phyloP scores from a whole-genome alignment of 2,329 filamentous ascomycete genomes.

The Epicoccum sorghinum region DNA sequence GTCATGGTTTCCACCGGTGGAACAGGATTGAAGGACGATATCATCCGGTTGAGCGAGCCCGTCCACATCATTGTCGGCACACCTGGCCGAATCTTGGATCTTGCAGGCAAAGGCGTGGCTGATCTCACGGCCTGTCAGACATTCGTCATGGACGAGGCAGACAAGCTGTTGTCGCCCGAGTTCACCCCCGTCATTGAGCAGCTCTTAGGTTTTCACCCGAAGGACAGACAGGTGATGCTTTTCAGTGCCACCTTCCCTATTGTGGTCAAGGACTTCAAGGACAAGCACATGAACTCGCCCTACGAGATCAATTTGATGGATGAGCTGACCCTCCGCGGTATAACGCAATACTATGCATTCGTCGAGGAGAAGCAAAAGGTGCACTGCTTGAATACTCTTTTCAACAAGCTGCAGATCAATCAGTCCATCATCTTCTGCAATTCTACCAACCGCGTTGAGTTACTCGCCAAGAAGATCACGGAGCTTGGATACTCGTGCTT shows the following conservation, averaged over 20 bases:
- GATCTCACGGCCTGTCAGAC: slow-evolving; percentile 95
- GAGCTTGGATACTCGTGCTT: slow-evolving; percentile 99
- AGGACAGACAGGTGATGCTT: slow-evolving; percentile 98
- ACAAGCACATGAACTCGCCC: slow-evolving; percentile 95
- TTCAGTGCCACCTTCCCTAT: slow-evolving; percentile 98
- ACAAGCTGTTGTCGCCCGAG: slow-evolving; percentile 94
- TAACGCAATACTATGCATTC: slow-evolving; percentile 99
- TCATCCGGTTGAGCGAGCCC: slow-evolving; percentile 89
- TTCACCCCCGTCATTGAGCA: slow-evolving; percentile 98
- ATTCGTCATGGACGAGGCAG: slow-evolving; percentile 99
- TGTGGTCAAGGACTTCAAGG: slow-evolving; percentile 96
- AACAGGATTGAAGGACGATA: slow-evolving; percentile 93
- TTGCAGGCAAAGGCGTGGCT: slow-evolving; percentile 94
- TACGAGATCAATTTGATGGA: slow-evolving; percentile 99
- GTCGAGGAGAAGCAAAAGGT: slow-evolving; percentile 99
- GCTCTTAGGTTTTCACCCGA: slow-evolving; percentile 91
- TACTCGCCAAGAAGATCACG: slow-evolving; percentile 98
- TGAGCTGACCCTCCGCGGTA: slow-evolving; percentile 94
- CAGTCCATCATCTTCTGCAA: slow-evolving; percentile 99
- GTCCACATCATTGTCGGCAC: slow-evolving; percentile 98
- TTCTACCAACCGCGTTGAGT: slow-evolving; percentile 96
- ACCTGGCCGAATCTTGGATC: slow-evolving; percentile 91
- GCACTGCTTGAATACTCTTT: slow-evolving; percentile 97
- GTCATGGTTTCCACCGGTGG: slow-evolving; percentile 99
- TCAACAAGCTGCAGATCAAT: slow-evolving; percentile 99